Conservation (phyloP, 1,139 yeast species). For the Arxiozyma heterogenica region DNA sequence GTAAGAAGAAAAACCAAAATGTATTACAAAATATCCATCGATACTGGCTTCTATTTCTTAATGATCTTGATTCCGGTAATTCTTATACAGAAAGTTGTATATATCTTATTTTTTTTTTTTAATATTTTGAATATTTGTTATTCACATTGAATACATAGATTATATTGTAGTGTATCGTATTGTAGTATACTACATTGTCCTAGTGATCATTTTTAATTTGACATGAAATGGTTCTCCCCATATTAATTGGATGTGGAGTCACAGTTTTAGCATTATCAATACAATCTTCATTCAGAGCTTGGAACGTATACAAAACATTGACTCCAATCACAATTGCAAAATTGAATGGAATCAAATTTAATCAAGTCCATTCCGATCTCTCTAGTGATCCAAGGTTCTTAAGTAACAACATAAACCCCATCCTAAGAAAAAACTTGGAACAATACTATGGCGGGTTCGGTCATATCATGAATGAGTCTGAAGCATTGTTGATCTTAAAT, state of each 20-base stretch:
- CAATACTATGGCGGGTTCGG: constrained; percentile 63
- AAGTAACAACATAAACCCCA: constrained; percentile 5
- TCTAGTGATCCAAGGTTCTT: constrained; percentile 7
- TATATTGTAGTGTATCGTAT: too few relatives aligned
- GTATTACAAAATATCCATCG: too few relatives aligned
- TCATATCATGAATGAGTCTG: constrained; percentile 74
- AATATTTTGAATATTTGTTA: too few relatives aligned
- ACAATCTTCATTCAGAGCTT: constrained; percentile 25
- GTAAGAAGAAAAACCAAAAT: too few relatives aligned
- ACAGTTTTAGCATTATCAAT: constrained; percentile 21
- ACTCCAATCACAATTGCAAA: constrained; percentile 25
- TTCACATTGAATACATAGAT: too few relatives aligned
- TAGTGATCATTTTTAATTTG: not conserved
- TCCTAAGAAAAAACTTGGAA: constrained; percentile 6
- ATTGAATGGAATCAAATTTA: constrained; percentile 17
- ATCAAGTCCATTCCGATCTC: not conserved
- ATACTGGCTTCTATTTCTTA: too few relatives aligned
- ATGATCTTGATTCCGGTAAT: too few relatives aligned
- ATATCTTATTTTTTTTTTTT: too few relatives aligned
- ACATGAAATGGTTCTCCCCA: constrained; percentile 24
- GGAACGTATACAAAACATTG: constrained; percentile 22
- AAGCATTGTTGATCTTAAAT: constrained; percentile 70
- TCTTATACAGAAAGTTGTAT: too few relatives aligned
- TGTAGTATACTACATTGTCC: too few relatives aligned
- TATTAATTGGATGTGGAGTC: constrained; percentile 23